phyloP scores from a whole-genome alignment of 495 filamentous ascomycete genomes.

The Achaetomiella virescens region DNA sequence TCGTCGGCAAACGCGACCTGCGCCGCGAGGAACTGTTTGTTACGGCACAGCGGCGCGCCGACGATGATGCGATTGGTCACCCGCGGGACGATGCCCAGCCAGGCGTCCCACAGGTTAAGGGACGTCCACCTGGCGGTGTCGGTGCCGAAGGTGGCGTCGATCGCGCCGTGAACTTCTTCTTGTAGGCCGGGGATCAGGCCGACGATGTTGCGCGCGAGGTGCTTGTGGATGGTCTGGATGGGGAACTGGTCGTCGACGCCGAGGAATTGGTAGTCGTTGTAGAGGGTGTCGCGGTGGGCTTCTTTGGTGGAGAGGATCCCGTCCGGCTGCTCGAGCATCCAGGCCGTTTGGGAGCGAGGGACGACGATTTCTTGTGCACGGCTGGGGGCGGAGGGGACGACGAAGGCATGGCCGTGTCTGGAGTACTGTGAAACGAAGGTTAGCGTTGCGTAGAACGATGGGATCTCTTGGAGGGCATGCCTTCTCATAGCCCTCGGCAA shows the following conservation, averaged over 20 bases:
- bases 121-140: slow-evolving; percentile 30
- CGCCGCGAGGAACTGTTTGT: slow-evolving; percentile 24
- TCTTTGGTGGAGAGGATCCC: slow-evolving; percentile 25
- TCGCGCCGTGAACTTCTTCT: slow-evolving; percentile 25
- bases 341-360: slow-evolving; percentile 28
- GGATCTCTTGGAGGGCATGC: slow-evolving; percentile 2
- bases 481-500: slow-evolving; percentile 32
- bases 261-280: slow-evolving; percentile 31
- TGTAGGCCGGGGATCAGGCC: slow-evolving; percentile 30
- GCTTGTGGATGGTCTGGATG: slow-evolving; percentile 30
- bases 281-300: slow-evolving; percentile 28
- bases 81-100: slow-evolving; percentile 26
- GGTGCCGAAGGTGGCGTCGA: slow-evolving; percentile 26
- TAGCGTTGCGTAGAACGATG: not conserved
- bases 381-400: slow-evolving; percentile 26
- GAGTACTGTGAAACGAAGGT: slow-evolving; percentile 22
- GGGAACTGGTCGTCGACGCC: slow-evolving; percentile 27
- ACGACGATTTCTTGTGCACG: slow-evolving; percentile 32
- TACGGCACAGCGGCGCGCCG: slow-evolving; percentile 21
- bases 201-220: slow-evolving; percentile 29
- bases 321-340: slow-evolving; percentile 36
- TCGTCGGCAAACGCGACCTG: slow-evolving; percentile 31
- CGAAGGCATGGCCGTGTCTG: slow-evolving; percentile 28
- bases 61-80: slow-evolving; percentile 32
- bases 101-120: slow-evolving; percentile 32